Evolutionary conservation across 495 filamentous ascomycete genomes (phyloP).

Genomic region (Pyrenopolyporus hunteri): DNA sequence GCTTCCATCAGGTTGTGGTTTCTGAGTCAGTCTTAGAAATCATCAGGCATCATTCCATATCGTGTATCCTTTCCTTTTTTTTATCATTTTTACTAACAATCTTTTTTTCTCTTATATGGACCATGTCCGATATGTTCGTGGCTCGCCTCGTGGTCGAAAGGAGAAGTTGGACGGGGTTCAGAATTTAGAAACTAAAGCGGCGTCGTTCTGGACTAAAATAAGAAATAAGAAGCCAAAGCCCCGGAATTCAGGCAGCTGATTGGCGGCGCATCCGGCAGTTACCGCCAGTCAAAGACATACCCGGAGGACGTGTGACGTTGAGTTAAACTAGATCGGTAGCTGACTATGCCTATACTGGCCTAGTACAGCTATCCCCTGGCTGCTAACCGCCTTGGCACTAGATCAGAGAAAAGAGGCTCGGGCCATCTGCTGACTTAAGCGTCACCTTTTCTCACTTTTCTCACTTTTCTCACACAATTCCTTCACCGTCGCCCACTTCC

Average conservation of each 20-base stretch:
- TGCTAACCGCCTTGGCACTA: constrained; percentile 34
- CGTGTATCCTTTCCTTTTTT: constrained; percentile 8
- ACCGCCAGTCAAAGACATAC: constrained; percentile 29
- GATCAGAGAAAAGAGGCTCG: constrained; percentile 27
- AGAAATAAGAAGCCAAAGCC: constrained; percentile 21
- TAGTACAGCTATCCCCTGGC: constrained; percentile 23
- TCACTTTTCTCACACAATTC: constrained; percentile 24
- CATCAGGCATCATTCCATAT: constrained; percentile 16
- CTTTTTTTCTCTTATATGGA: too few relatives aligned
- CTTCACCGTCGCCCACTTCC: constrained; percentile 38
- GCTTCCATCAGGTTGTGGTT: too few relatives aligned
- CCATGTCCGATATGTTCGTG: constrained; percentile 25
- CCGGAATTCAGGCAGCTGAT: constrained; percentile 19
- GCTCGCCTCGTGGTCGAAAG: constrained; percentile 15
- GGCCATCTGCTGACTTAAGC: constrained; percentile 12
- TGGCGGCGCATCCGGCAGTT: constrained; percentile 37
- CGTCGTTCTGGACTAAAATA: constrained; percentile 20
- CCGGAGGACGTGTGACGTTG: constrained; percentile 35
- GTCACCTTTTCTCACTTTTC: not conserved
- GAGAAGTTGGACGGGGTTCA: constrained; percentile 23
- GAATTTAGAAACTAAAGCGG: constrained; percentile 35
- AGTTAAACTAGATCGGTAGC: constrained; percentile 41
- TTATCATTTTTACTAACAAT: too few relatives aligned
- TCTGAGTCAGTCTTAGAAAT: too few relatives aligned
- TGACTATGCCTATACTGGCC: not conserved